Evolutionary conservation across 805 yeast species (phyloP), one percentile per base, ranked within the genome.

Genomic region (Saccharomyces kudriavzevii): DNA sequence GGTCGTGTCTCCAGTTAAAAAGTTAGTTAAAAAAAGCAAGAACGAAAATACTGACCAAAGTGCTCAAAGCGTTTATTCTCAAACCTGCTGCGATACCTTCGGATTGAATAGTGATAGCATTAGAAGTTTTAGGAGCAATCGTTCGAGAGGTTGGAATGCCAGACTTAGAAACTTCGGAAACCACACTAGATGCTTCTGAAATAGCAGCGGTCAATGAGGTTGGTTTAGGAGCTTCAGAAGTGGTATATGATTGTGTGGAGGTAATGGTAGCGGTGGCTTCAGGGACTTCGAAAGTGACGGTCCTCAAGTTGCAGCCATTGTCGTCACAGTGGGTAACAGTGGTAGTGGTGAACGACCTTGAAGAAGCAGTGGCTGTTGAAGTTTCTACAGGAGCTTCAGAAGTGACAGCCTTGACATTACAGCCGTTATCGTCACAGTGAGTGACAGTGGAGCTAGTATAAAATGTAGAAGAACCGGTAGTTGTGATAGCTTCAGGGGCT

Each of bases 21-120:
- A 14, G 31, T n/a, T 31, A 40, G 54, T 49, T 51, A 20, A 51
- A 47, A 35, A 51, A 25, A 25, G 53, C 50, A 30, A 51, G 20
- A 31, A 51, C 26, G 35, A 51, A 47, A 17, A 51, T 9, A 29
- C 47, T 50, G 13, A 31, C 50, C 31, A 47, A 31, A 47, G 53
- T 26, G 22, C 47, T 25, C 50, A 40, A 51, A 11, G 50, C 17
- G 6, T 31, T 51, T 13, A 20, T 30, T 20, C 5, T 43, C n/a
- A n/a, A 30, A 20, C 45, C 46, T 17, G 45, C 50, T 17, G 53
- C 31, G 13, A 28, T 25, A 35, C 50, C 53, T 14, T 40, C 53
- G 9, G 30, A 26, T 30, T 40, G 47, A 24, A 47, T 4, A 17
- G 47, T 30, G 14, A 49, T 49, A 48, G 27, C 45, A 28, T 40